Conservation (phyloP, 2,329 filamentous ascomycete genomes). For the Epichloe sylvatica region DNA sequence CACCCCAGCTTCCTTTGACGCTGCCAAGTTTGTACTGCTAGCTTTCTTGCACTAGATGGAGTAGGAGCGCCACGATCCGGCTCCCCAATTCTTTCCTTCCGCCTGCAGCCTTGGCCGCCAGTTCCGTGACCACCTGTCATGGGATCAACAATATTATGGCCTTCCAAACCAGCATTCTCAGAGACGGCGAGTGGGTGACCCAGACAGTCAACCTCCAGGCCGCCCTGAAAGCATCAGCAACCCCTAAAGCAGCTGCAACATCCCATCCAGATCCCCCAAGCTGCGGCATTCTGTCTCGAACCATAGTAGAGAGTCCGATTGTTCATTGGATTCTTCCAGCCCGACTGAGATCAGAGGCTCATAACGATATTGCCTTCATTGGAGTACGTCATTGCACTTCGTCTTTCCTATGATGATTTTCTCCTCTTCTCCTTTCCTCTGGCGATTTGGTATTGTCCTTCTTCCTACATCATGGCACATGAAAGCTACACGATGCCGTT, state of each 20-base stretch:
- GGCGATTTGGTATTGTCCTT: background rate
- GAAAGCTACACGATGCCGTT: background rate
- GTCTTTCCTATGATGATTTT: background rate
- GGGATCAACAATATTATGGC: constrained; percentile 24
- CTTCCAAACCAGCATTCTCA: constrained; percentile 40
- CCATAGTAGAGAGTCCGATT: constrained; percentile 61
- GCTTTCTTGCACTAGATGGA: background rate
- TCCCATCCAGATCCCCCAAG: constrained; percentile 31
- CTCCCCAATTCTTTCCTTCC: background rate
- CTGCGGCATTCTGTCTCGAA: constrained; percentile 65
- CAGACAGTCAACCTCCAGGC: constrained; percentile 32
- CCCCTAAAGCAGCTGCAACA: constrained; percentile 17
- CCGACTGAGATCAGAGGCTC: constrained; percentile 52
- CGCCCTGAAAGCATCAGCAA: constrained; percentile 25
- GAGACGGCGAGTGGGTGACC: constrained; percentile 44
- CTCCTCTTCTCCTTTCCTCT: background rate
- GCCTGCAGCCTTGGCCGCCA: background rate
- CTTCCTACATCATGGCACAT: background rate
- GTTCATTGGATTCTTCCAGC: constrained; percentile 67
- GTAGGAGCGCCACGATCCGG: background rate
- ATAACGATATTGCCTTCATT: constrained; percentile 78
- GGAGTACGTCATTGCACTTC: constrained; percentile 41
- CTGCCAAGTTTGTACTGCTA: background rate
- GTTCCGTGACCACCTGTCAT: constrained; percentile 2
- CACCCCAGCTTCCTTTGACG: background rate